Conservation (phyloP, 2,329 filamentous ascomycete species). For the Talaromyces amestolkiae region DNA sequence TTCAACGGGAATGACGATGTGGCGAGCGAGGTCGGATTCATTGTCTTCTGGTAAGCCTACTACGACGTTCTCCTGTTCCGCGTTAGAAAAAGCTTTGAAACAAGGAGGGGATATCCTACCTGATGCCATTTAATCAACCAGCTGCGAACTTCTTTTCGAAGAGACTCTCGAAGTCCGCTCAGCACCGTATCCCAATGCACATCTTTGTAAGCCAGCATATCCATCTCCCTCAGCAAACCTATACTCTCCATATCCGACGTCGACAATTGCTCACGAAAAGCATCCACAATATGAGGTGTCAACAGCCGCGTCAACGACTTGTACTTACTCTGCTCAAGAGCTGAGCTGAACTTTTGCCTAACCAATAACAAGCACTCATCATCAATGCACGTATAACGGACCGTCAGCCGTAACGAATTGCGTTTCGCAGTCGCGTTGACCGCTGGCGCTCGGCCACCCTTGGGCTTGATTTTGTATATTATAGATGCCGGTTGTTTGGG, state of each 20-base stretch:
- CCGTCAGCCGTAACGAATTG: slow-evolving; percentile 56
- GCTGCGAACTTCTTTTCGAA: slow-evolving; percentile 44
- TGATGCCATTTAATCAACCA: slow-evolving; percentile 60
- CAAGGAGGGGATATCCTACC: slow-evolving; percentile 30
- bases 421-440: slow-evolving; percentile 23
- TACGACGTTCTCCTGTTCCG: slow-evolving; percentile 33
- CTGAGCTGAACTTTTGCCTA: slow-evolving; percentile 46
- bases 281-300: slow-evolving; percentile 49
- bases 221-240: slow-evolving; percentile 53
- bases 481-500: slow-evolving; percentile 77
- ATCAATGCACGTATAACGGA: slow-evolving; percentile 74
- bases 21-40: slow-evolving; percentile 48
- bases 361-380: slow-evolving; percentile 63
- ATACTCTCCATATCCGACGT: slow-evolving; percentile 54
- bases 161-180: slow-evolving; percentile 47
- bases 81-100: slow-evolving; percentile 1
- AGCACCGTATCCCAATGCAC: slow-evolving; percentile 56
- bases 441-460: slow-evolving; percentile 18
- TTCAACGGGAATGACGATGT: slow-evolving; percentile 85
- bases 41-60: slow-evolving; percentile 32
- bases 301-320: slow-evolving; percentile 51
- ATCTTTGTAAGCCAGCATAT: slow-evolving; percentile 51
- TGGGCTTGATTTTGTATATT: slow-evolving; percentile 68
- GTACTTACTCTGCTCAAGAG: slow-evolving; percentile 50
- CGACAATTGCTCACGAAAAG: slow-evolving; percentile 47